Conservation (phyloP, 1,284 basidiomycete genomes). For the Cryptococcus hybrid region DNA sequence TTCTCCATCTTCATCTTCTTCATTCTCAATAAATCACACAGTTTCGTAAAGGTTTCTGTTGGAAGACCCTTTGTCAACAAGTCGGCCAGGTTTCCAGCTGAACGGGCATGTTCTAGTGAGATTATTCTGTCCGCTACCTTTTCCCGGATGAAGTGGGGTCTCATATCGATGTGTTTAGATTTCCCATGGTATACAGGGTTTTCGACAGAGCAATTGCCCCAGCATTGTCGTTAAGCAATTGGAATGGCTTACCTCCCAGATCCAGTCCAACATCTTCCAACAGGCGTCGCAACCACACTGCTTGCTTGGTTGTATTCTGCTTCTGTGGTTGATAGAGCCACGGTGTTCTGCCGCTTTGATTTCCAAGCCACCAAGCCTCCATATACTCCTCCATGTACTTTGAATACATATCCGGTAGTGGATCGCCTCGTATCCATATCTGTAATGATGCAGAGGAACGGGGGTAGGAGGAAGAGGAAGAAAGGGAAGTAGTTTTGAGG, state of each 20-base stretch:
- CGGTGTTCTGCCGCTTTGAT: not conserved
- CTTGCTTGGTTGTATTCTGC: constrained; percentile 1
- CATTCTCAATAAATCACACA: constrained; percentile 4
- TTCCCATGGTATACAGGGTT: constrained; percentile 42
- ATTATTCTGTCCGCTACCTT: constrained; percentile 5
- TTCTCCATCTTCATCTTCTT: not conserved
- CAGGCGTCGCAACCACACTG: constrained; percentile 8
- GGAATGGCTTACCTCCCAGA: constrained; percentile 5
- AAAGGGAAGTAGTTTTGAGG: no score
- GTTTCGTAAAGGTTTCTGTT: not conserved
- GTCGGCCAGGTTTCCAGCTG: constrained; percentile 9
- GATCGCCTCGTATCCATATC: no score
- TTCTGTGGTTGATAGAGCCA: not conserved
- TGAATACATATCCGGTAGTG: no score
- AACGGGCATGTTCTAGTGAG: constrained; percentile 3
- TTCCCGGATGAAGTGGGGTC: constrained; percentile 52
- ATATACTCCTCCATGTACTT: not conserved
- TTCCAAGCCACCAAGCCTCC: not conserved
- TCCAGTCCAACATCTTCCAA: constrained; percentile 7
- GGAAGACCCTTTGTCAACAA: constrained; percentile 4
- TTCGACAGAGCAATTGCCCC: constrained; percentile 45
- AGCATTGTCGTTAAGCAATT: constrained; percentile 49
- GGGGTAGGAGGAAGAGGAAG: no score
- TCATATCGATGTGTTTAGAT: constrained; percentile 53
- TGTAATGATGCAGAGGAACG: no score